A percentile compares a stretch with the other conserved stretches of the same genome.
Evolutionary conservation across 257 asterid species (phyloP).

Genomic region (Solanum acaule): DNA sequence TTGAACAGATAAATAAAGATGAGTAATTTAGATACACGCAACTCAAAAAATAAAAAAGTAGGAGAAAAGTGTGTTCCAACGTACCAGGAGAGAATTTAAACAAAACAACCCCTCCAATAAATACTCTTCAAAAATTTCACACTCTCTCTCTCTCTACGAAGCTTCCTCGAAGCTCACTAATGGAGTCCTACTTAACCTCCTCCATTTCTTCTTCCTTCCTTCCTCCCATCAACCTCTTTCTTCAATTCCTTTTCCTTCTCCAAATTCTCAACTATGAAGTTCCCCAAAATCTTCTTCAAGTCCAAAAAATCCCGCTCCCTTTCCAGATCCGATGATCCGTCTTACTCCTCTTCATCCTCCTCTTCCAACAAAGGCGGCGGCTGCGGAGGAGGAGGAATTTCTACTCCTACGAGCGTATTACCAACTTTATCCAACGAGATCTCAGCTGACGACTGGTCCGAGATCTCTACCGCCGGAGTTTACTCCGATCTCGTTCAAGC

Average conservation of each 20-base stretch:
- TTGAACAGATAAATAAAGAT: too few species aligned
- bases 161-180: constrained; percentile 50
- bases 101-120: constrained; percentile 5
- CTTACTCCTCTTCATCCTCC: constrained; percentile 11
- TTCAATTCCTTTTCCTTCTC: not conserved
- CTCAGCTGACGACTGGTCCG: constrained; percentile 40
- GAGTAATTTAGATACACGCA: not conserved
- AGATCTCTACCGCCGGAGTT: constrained; percentile 15
- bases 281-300: constrained; percentile 37
- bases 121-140: not conserved
- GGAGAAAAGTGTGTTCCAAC: not conserved
- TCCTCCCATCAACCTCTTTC: not conserved
- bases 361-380: not conserved
- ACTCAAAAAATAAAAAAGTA: not conserved
- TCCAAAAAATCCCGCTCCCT: constrained; percentile 4
- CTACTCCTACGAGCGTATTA: constrained; percentile 69
- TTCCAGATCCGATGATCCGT: constrained; percentile 19
- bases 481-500: constrained; percentile 43
- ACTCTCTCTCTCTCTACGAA: constrained; percentile 33
- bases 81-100: not conserved
- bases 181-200: constrained; percentile 15
- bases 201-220: not conserved
- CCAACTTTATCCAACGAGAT: constrained; percentile 27
- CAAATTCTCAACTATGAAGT: not conserved
- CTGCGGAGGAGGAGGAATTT: constrained; percentile 2